Evolutionary conservation across 768 basidiomycete genomes (phyloP), one percentile per base, ranked within the genome.

Genomic region (Psilocybe azurescens): DNA sequence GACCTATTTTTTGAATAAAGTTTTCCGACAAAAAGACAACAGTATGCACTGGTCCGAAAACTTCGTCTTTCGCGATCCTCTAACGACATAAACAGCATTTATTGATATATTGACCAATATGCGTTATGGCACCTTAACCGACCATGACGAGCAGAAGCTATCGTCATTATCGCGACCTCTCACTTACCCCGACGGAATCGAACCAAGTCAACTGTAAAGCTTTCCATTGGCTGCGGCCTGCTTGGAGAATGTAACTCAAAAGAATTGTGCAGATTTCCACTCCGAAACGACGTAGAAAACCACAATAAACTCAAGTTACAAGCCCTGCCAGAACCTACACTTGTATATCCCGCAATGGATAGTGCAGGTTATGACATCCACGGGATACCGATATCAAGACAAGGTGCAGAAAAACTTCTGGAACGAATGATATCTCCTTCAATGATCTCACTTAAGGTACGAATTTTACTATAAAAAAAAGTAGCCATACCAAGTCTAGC

Each of bases 71-170:
- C 39, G 39, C 16, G 18, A 6, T 32, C 47, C 30, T 47, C n/a
- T 11, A n/a, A 46, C 8, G 24, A 24, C n/a, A 2, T 24, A 13
- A 38, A 30, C 18, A 92, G 93, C 80, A 20, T 95, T 97, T 73
- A 83, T 97, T 53, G 81, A 89, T 69, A 91, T 97, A 80, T 80
- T 97, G 58, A 92, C 93, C 66, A 88, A 94, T 69, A 95, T 97
- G 89, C 86, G 95, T 16, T 86, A 86, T 58, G 95, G 94, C 0
- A 72, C 68, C 6, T 74, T 95, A 32, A 80, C 82, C 0, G 64
- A 71, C 2, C 66, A 75, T 13, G 91, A 93, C 11, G 82, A 91
- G 56, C 47, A 66, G 24, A 79, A 75, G 47, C 88, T 96, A 70
- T 77, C 74, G 55, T 68, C 74, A 1, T 77, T 96, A 11, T 77